Evolutionary conservation across 2,329 filamentous ascomycete genomes (phyloP).

Genomic region (Aspergillus sp.): DNA sequence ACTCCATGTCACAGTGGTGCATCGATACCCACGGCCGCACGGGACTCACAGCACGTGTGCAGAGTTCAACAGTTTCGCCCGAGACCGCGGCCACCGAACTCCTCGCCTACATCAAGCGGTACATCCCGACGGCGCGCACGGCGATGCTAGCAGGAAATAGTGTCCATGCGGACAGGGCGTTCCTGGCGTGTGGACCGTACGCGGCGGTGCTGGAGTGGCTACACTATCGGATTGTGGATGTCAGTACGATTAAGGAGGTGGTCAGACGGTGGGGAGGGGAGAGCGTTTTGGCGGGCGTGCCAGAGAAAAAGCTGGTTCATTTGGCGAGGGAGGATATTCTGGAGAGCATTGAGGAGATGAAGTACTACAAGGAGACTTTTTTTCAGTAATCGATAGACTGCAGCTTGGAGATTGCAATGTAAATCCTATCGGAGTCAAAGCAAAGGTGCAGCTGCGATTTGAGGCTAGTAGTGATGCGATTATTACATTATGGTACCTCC

Average conservation of each 20-base stretch:
- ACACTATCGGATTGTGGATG: slow-evolving; percentile 89
- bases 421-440: background rate
- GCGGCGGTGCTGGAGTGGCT: slow-evolving; percentile 73
- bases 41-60: slow-evolving; percentile 78
- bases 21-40: slow-evolving; percentile 75
- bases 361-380: slow-evolving; percentile 75
- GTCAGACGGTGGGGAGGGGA: slow-evolving; percentile 75
- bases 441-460: background rate
- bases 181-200: slow-evolving; percentile 77
- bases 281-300: slow-evolving; percentile 65
- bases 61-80: slow-evolving; percentile 73
- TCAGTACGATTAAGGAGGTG: slow-evolving; percentile 91
- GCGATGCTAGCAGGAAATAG: slow-evolving; percentile 89
- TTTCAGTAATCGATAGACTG: slow-evolving; percentile 51
- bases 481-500: background rate
- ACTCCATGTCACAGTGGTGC: slow-evolving; percentile 89
- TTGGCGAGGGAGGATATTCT: slow-evolving; percentile 87
- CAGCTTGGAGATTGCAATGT: background rate
- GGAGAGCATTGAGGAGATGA: slow-evolving; percentile 92
- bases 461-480: background rate
- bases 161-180: slow-evolving; percentile 86
- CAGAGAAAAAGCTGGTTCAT: slow-evolving; percentile 76
- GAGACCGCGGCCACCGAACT: slow-evolving; percentile 73
- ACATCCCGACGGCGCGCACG: slow-evolving; percentile 67
- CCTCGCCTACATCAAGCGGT: slow-evolving; percentile 75